Percentiles rank a stretch among this genome's conserved stretches.
phyloP scores from a whole-genome alignment of 1,284 basidiomycete species.

The Apiotrichum mycotoxinovorans region DNA sequence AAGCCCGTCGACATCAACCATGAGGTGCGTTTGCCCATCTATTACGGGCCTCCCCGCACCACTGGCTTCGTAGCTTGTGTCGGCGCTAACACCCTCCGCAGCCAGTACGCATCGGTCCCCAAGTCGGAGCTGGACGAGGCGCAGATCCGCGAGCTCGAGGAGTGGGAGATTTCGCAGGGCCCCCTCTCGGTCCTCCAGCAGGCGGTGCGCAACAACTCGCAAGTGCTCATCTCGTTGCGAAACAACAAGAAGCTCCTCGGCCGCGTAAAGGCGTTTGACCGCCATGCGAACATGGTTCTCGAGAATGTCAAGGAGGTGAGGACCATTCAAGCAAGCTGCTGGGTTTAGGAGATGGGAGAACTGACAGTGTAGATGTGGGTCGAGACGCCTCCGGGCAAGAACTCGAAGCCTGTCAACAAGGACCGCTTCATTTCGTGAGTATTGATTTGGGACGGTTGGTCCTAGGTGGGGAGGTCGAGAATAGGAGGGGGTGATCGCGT shows the following conservation, averaged over 20 bases:
- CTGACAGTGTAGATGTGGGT: conserved; percentile 82
- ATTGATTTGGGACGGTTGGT: conserved; percentile 49
- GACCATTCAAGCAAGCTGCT: background rate
- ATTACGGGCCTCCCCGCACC: no score
- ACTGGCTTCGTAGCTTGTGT: no score
- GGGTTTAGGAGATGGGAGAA: background rate
- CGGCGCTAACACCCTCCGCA: conserved; percentile 47
- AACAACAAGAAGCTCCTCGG: conserved; percentile 99
- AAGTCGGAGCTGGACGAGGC: conserved; percentile 97
- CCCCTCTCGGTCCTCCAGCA: conserved; percentile 97
- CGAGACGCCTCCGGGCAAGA: conserved; percentile 94
- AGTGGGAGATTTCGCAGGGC: conserved; percentile 95
- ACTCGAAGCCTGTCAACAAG: conserved; percentile 97
- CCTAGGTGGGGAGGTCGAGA: background rate
- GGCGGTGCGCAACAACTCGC: conserved; percentile 94
- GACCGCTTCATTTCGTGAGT: conserved; percentile 99
- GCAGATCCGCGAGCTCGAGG: conserved; percentile 90
- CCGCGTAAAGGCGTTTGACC: conserved; percentile 96
- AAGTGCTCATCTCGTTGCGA: conserved; percentile 92
- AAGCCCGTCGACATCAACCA: no score
- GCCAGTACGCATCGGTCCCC: conserved; percentile 94
- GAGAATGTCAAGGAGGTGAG: conserved; percentile 93
- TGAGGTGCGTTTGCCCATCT: conserved; percentile 4
- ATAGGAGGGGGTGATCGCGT: background rate
- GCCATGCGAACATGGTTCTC: conserved; percentile 98